Conservation (phyloP, 805 yeast genomes). For the Danielozyma ontarioensis region DNA sequence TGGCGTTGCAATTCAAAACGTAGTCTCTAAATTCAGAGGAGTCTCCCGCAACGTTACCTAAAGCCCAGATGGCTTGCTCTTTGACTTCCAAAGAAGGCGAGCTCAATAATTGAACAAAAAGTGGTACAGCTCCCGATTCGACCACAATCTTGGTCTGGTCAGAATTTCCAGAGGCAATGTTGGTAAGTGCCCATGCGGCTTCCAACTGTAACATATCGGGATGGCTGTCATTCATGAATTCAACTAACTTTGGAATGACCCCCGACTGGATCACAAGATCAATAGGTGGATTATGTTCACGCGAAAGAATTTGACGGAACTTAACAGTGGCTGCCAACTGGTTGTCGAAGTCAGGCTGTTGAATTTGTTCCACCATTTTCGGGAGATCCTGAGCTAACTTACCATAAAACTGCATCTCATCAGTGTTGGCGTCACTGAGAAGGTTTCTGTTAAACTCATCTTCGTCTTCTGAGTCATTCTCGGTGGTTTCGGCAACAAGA, state of each 20-base stretch:
- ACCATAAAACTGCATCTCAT: constrained; percentile 36
- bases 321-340: constrained; percentile 87
- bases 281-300: constrained; percentile 95
- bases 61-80: constrained; percentile 99
- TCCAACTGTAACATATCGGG: constrained; percentile 89
- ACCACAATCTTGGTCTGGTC: constrained; percentile 88
- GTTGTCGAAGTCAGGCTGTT: constrained; percentile 66
- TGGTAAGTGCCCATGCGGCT: constrained; percentile 99
- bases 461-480: constrained; percentile 40
- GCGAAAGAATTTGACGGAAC: constrained; percentile 87
- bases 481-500: constrained; percentile 37
- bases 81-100: constrained; percentile 86
- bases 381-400: constrained; percentile 64
- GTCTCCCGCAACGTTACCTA: constrained; percentile 99
- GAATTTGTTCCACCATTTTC: constrained; percentile 74
- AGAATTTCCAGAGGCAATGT: constrained; percentile 91
- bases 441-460: constrained; percentile 25
- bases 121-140: constrained; percentile 90
- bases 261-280: constrained; percentile 90
- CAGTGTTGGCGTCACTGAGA: constrained; percentile 44
- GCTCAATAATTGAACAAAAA: constrained; percentile 74
- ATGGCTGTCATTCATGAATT: constrained; percentile 67
- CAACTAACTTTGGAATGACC: constrained; percentile 86
- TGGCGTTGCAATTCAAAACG: constrained; percentile 79
- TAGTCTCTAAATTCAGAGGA: constrained; percentile 85